Conservation (phyloP, 306 rosid species). For the Crotalaria pallida region DNA sequence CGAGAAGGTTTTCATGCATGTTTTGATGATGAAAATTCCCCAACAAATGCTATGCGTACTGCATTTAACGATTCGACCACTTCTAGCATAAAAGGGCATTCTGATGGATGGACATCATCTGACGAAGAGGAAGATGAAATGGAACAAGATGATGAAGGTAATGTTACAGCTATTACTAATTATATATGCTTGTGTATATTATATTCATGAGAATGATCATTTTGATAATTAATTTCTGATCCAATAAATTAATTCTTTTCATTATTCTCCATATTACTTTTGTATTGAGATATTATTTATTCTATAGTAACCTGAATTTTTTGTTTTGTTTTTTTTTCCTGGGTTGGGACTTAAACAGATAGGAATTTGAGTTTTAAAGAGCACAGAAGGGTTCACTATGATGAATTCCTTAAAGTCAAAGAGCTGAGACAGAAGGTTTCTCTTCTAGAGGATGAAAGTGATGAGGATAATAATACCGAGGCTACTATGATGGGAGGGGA, state of each 20-base stretch:
- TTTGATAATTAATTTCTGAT: neutral
- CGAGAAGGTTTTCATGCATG: slow-evolving; percentile 46
- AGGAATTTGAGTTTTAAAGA: slow-evolving; percentile 35
- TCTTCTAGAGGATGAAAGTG: slow-evolving; percentile 19
- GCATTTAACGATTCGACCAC: slow-evolving; percentile 56
- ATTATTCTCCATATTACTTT: neutral
- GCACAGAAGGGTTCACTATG: slow-evolving; percentile 37
- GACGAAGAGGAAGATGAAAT: slow-evolving; percentile 74
- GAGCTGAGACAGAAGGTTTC: slow-evolving; percentile 28
- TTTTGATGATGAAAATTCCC: slow-evolving; percentile 35
- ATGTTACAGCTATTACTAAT: neutral
- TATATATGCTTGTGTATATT: neutral
- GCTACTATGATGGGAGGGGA: slow-evolving; percentile 8
- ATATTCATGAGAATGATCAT: neutral
- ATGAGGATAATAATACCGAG: slow-evolving; percentile 22
- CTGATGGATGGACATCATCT: slow-evolving; percentile 78
- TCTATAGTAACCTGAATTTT: neutral
- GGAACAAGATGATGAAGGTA: slow-evolving; percentile 76
- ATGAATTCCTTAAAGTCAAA: slow-evolving; percentile 42
- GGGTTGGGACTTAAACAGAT: slow-evolving; percentile 17
- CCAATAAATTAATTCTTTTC: neutral
- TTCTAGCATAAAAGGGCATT: slow-evolving; percentile 43
- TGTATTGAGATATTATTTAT: too few species aligned
- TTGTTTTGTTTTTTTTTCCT: slow-evolving; percentile 6
- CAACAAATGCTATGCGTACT: slow-evolving; percentile 42